phyloP scores from a whole-genome alignment of 768 basidiomycete genomes.

The Tulasnella sp. region DNA sequence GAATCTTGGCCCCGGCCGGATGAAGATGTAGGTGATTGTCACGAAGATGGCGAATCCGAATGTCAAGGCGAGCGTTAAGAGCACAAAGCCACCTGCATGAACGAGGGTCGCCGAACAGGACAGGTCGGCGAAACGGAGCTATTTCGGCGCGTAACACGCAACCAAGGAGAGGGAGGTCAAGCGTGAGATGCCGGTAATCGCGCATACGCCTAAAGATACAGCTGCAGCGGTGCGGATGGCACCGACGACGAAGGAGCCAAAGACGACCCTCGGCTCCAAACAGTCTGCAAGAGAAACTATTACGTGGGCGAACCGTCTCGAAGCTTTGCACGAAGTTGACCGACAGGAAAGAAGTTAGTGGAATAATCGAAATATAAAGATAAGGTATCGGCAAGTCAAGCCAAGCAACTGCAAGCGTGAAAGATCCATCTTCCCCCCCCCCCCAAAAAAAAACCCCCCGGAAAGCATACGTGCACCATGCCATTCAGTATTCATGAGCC shows the following conservation, averaged over 20 bases:
- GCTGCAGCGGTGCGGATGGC: neutral
- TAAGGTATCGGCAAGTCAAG: no score
- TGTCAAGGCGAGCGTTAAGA: neutral
- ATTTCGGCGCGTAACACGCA: neutral
- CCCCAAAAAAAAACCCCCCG: no score
- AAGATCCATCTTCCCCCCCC: no score
- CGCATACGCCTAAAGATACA: neutral
- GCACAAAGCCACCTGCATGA: neutral
- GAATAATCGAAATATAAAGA: neutral
- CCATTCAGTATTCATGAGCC: no score
- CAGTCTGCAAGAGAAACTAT: neutral
- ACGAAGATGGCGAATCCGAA: slow-evolving; percentile 2
- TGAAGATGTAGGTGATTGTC: neutral
- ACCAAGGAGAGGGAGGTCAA: neutral
- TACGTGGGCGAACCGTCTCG: neutral
- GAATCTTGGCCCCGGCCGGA: neutral
- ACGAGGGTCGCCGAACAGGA: neutral
- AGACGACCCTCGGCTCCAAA: slow-evolving; percentile 8
- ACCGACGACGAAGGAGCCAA: slow-evolving; percentile 3
- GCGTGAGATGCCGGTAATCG: neutral
- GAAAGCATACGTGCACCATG: no score
- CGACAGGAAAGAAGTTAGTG: slow-evolving; percentile 9
- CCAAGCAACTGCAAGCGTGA: no score
- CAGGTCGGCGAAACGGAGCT: no score
- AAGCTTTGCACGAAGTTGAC: neutral